Conservation (phyloP, 352 stramenopile genomes). For the Plasmopara muralis region DNA sequence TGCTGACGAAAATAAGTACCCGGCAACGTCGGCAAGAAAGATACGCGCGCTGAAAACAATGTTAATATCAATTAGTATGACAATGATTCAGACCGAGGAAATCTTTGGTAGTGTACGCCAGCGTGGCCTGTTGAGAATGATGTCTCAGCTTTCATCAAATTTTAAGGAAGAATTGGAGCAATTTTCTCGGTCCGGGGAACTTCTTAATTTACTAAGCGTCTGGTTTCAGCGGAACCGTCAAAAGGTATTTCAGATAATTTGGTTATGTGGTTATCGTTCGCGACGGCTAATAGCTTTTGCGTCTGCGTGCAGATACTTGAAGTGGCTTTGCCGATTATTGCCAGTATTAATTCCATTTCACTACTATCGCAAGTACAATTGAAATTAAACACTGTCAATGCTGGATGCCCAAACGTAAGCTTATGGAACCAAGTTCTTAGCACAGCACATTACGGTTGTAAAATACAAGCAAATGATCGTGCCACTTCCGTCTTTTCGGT, state of each 20-base stretch:
- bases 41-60: conserved; percentile 42
- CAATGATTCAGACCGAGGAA: conserved; percentile 43
- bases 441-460: conserved; percentile 4
- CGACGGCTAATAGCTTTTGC: not conserved
- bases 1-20: conserved; percentile 4
- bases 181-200: conserved; percentile 29
- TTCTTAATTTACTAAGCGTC: conserved; percentile 21
- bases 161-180: conserved; percentile 25
- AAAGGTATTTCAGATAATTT: conserved; percentile 23
- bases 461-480: conserved; percentile 6
- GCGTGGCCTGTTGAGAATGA: conserved; percentile 19
- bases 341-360: conserved; percentile 48
- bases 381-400: conserved; percentile 42
- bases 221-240: conserved; percentile 34
- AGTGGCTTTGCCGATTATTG: conserved; percentile 40
- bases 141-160: conserved; percentile 16
- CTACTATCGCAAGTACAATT: conserved; percentile 49
- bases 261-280: not conserved
- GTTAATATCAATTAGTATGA: conserved; percentile 52
- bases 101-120: conserved; percentile 39
- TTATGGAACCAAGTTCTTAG: conserved; percentile 30
- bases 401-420: conserved; percentile 25
- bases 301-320: conserved; percentile 32
- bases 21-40: conserved; percentile 13
- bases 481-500: conserved; percentile 48